Evolutionary conservation across 768 basidiomycete species (phyloP), one percentile per base, ranked within the genome.

Genomic region (Melanogaster broomeanus): DNA sequence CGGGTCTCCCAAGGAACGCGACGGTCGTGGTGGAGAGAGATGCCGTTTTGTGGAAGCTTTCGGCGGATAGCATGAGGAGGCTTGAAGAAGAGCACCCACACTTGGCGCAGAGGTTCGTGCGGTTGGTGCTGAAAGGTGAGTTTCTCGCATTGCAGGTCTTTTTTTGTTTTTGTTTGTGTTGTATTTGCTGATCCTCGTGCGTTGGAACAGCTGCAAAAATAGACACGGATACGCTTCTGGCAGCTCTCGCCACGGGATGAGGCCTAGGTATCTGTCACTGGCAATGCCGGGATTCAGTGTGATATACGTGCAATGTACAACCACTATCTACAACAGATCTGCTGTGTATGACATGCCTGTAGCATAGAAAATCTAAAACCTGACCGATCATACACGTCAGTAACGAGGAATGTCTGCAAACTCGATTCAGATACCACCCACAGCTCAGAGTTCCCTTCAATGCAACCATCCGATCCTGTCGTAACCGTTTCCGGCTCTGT

Each of bases 1-100:
- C 93, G 9, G 84, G 83, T 19, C 76, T 87, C 18, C 77, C 83
- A 16, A 77, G 96, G 42, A 98, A 97, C 64, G 88, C 94, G 22
- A 90, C 87, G 4, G 91, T 91, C 31, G 74, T 86, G 0, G 91
- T 88, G 3, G 96, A 98, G 68, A 77, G 83, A 5, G 77, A 84
- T 8, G 85, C 83, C 7, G 80, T 87, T 13, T 57, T 98, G 45
- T 99, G 96, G 96, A 87, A 80, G 69, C 70, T 98, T 40, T 83
- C 81, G 52, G 72, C 65, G 3, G 76, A 77, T 45, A 78, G 75
- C 42, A 69, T 97, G 61, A 74, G 75, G 34, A 62, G 70, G 56
- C 63, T 99, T 58, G 88, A 93, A 64, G 66, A 64, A 28, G 90
- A 91, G 42, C 71, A 84, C 46, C 86, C 91, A 0, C 76, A 77